Percentiles rank a stretch among this genome's conserved stretches.
phyloP scores from a whole-genome alignment of 768 basidiomycete species.

The Chalciporus sphaerocephalus region DNA sequence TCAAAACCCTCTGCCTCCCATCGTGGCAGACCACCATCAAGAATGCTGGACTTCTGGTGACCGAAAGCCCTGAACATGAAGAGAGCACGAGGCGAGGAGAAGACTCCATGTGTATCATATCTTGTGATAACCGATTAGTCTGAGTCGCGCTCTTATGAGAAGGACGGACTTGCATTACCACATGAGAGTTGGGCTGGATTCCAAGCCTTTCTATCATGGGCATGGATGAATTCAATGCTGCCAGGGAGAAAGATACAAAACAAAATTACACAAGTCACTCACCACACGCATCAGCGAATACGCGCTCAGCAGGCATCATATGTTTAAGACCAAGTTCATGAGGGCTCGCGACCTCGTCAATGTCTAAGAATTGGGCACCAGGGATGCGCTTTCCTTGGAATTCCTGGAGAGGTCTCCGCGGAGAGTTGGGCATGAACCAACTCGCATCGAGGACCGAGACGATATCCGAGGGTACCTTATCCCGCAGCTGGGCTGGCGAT shows the following conservation, averaged over 20 bases:
- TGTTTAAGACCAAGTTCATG: constrained; percentile 83
- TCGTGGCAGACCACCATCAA: constrained; percentile 88
- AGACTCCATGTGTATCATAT: constrained; percentile 88
- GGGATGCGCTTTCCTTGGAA: constrained; percentile 66
- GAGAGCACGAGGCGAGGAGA: constrained; percentile 87
- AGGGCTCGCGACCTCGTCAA: constrained; percentile 72
- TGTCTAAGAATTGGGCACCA: constrained; percentile 67
- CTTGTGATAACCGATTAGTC: constrained; percentile 35
- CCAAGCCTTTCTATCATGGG: constrained; percentile 58
- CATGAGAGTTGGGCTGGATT: constrained; percentile 68
- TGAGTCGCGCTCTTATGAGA: not conserved
- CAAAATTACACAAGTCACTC: constrained; percentile 26
- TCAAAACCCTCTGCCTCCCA: constrained; percentile 68
- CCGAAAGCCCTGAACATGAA: constrained; percentile 95
- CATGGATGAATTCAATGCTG: constrained; percentile 16
- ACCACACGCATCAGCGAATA: constrained; percentile 82
- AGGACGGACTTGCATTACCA: constrained; percentile 60
- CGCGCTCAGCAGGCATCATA: constrained; percentile 78
- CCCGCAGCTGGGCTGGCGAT: constrained; percentile 46
- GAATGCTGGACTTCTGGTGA: constrained; percentile 77
- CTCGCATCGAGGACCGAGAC: constrained; percentile 63
- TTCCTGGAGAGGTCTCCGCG: constrained; percentile 66
- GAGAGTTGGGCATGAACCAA: constrained; percentile 93
- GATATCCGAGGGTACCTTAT: constrained; percentile 31
- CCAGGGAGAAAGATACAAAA: constrained; percentile 5